Evolutionary conservation across 2,329 filamentous ascomycete genomes (phyloP), one percentile per base, ranked within the genome.

Genomic region (Geoglossum cookeanum): DNA sequence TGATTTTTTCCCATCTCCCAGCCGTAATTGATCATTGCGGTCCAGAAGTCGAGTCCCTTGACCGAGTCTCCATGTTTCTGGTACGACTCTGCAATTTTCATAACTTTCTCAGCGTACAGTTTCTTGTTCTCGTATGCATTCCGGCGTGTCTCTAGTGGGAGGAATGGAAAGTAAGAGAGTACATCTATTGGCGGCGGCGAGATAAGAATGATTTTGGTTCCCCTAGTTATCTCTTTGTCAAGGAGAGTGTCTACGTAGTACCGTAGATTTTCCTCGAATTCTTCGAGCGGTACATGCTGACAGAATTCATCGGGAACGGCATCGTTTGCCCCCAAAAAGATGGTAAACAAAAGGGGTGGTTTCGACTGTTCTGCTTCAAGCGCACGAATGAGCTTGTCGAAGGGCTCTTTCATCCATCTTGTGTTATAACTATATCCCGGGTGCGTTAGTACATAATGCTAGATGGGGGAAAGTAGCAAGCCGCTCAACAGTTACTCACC

Each of bases 291-390:
- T 1, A 69, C 66, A 45, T 65, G 64, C 54, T 62, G 63, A 9
- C 44, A 44, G 47, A 30, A 45, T n/a, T n/a, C n/a, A n/a, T n/a
- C n/a, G 22, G 64, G 57, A 32, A 69, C 56, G 22, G 68, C 67
- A 57, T 70, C 68, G 55, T 70, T 70, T 37, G 67, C 67, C 37
- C 69, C 68, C 7, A 70, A 51, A 58, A 68, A 68, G 57, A 70
- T 67, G 29, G 66, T 69, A 59, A 70, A 63, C 57, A 70, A 63
- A 22, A 70, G 65, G 1, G 65, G 66, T 13, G 45, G 33, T 32
- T 32, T 1, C 6, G 39, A 35, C 4, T 58, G 15, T 15, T 33
- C 53, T 4, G 4, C 55, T 15, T 59, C 11, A n/a, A 58, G 29
- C 27, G 32, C 8, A 13, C 48, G 45, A 17, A 60, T 45, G 8